A percentile compares a stretch with the other conserved stretches of the same genome.
These are phyloP conservation scores for Fermentozyma sake DNA, from an alignment of 1,139 yeast species.

Conservation along the genomic window DNA sequence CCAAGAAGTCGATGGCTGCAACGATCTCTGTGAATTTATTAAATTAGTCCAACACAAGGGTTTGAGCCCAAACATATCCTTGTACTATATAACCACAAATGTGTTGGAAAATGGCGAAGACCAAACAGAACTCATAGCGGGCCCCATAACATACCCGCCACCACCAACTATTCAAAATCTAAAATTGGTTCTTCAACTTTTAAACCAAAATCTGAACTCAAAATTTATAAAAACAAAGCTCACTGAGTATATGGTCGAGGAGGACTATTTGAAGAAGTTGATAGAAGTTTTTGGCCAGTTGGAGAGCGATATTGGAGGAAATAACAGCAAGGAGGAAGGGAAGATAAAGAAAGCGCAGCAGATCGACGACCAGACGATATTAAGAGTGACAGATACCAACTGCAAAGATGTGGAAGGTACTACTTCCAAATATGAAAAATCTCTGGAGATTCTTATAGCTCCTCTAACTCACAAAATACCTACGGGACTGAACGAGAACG, in stretches of 20 bases:
- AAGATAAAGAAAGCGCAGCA: slow-evolving; percentile 3
- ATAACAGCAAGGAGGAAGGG: slow-evolving; percentile 49
- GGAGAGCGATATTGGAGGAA: slow-evolving; percentile 44
- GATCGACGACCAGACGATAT: slow-evolving; percentile 1
- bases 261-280: slow-evolving; percentile 51
- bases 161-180: slow-evolving; percentile 48
- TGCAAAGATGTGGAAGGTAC: no score
- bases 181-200: slow-evolving; percentile 43
- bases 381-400: no score
- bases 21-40: slow-evolving; percentile 75
- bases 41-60: slow-evolving; percentile 59
- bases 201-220: slow-evolving; percentile 57
- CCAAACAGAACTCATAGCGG: slow-evolving; percentile 74
- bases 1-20: slow-evolving; percentile 90
- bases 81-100: slow-evolving; percentile 65
- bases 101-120: slow-evolving; percentile 38
- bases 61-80: slow-evolving; percentile 63
- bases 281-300: slow-evolving; percentile 57
- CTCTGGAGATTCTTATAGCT: no score
- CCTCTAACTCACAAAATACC: no score
- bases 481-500: slow-evolving; percentile 10
- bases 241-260: slow-evolving; percentile 45
- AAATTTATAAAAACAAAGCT: slow-evolving; percentile 52
- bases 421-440: no score
- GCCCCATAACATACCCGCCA: slow-evolving; percentile 70